Evolutionary conservation across 345 rosid species (phyloP).

Genomic region (Schrenkiella parvula): DNA sequence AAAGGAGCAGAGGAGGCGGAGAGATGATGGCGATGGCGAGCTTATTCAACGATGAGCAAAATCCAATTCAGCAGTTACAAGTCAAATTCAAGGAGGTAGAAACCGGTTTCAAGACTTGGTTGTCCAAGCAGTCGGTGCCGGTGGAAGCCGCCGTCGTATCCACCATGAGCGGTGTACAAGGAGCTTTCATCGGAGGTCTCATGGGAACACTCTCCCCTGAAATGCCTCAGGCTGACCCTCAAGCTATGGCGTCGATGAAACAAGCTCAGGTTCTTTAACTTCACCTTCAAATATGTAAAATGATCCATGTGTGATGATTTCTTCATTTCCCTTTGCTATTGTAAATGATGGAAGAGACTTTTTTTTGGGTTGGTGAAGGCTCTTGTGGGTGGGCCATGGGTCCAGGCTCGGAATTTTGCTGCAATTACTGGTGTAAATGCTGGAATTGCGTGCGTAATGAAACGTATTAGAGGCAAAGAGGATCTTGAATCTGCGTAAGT

Average conservation of each 20-base stretch:
- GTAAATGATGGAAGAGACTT: background rate
- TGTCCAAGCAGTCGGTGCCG: conserved; percentile 66
- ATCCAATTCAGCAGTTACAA: conserved; percentile 56
- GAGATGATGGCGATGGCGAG: conserved; percentile 38
- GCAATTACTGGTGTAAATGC: conserved; percentile 89
- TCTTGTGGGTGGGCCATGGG: conserved; percentile 79
- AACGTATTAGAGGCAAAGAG: conserved; percentile 87
- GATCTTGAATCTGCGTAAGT: conserved; percentile 70
- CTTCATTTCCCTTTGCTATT: background rate
- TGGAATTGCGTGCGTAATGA: conserved; percentile 78
- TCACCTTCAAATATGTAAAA: background rate
- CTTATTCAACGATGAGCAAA: conserved; percentile 42
- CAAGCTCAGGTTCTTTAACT: conserved; percentile 74
- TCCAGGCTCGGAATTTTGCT: conserved; percentile 94
- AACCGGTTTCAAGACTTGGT: conserved; percentile 61
- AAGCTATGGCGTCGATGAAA: conserved; percentile 73
- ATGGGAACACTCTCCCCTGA: conserved; percentile 65
- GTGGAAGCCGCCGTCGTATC: conserved; percentile 81
- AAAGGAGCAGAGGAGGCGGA: conserved; percentile 19
- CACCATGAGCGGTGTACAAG: conserved; percentile 64
- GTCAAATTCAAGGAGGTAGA: conserved; percentile 59
- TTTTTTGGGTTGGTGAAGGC: conserved; percentile 45
- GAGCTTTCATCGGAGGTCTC: conserved; percentile 78
- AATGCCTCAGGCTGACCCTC: conserved; percentile 50
- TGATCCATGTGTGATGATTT: background rate